Evolutionary conservation across 108 stramenopile genomes (phyloP), one percentile per base, ranked within the genome.

Genomic region (Skeletonema potamos): DNA sequence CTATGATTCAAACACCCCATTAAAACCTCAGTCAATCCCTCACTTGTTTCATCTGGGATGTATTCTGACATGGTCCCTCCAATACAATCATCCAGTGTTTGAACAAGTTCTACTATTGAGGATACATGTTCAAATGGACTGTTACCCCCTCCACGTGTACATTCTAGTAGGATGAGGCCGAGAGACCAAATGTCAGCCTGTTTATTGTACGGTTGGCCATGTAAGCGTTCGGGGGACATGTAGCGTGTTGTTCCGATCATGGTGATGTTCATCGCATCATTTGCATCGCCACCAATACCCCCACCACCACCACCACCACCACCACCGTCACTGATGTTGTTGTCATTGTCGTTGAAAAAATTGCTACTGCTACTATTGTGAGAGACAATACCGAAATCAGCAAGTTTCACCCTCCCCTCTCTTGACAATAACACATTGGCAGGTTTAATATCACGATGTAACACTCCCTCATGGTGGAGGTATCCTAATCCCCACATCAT

Each of bases 381-480:
- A 9, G 86, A 81, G 3, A 89, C 82, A 33, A 98, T 89, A 15
- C 96, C 97, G 86, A 97, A 97, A 71, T 98, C 97, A 36, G 92
- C 92, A 36, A 98, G 86, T 70, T 97, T 97, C 12, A 94, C 91
- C 33, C 66, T 67, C 2, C 97, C 97, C 11, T 72, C 46, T 11
- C 79, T 81, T 54, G 91, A 78, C 6, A 96, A 56, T 0, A 98
- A 77, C 0, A 95, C 76, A 77, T 98, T 98, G 7, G 80, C 95
- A 10, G 95, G 96, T 85, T 98, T 98, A 27, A 97, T 82, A 73
- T 98, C 97, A 6, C 97, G 76, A 62, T 98, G 97, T 29, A 98
- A 66, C 39, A 88, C 82, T 30, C 72, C 64, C 76, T 92, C 88
- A 58, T 75, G 67, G 68, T 98, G 97, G n/a, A 98, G 72, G 67